Base-by-base conservation (phyloP, 192 early-diverging fungal genomes). In the Phlyctochytrium arcticum region DNA sequence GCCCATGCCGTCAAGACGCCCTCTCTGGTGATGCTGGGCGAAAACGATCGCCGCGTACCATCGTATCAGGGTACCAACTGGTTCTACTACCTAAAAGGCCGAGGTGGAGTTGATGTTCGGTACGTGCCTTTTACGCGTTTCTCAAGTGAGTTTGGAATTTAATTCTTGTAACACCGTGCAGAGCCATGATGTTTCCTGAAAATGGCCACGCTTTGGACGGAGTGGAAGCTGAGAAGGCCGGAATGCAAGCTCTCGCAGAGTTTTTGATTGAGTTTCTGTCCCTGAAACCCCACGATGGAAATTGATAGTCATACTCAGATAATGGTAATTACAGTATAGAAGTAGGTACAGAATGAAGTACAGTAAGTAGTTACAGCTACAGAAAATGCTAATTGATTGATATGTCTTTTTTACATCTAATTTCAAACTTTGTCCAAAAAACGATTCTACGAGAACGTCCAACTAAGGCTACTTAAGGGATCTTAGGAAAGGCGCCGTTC, bases 41-140 rank as follows among this genome's bases (percentile, higher is more conserved):
- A 76, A 0, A 64, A 68, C 9, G 90, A 92, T 54, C 81, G 88
- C 23, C 84, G 90, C 15, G 89, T 92, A 27, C 90, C 90, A 30
- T 83, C 82, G 6, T 69, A 72, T 30, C 83, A 92, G 58, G 85
- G 85, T 1, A 54, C 73, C 47, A 55, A 54, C 6, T 76, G 70
- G 64, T 49, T 30, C 39, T 48, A 69, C 48, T 62, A 42, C 9
- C 58, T 60, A 4, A 35, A 67, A 44, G 55, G 72, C 10, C 26
- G 48, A 30, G 54, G 58, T n/a, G 50, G 67, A n/a, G 58, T 67
- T 49, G 70, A 63, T 61, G 44, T 36, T 10, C 46, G 65, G 68
- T 69, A 63, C 35, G 68, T 63, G 50, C 2, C 17, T 9, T 5
- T 10, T 8, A 19, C 23, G 19, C 9, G 50, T 53, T 2, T n/a